A percentile compares a stretch with the other conserved stretches of the same genome.
Evolutionary conservation across 768 basidiomycete species (phyloP).

Genomic region (Hygrocybe punicea): DNA sequence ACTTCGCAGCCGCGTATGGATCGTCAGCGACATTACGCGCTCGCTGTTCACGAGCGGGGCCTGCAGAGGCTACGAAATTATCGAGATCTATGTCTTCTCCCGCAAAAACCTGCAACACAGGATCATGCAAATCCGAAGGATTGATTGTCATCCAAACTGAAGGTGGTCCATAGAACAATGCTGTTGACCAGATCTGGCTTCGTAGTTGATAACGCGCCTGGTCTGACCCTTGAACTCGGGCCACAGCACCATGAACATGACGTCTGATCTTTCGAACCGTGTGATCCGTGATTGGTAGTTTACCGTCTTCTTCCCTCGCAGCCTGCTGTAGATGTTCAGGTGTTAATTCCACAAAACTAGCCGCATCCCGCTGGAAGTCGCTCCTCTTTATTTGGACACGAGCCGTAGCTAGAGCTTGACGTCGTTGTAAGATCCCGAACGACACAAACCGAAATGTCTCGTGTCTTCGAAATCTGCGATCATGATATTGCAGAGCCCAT

Average conservation of each 20-base stretch:
- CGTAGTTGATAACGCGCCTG: slow-evolving; percentile 15
- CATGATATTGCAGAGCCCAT: too few relatives aligned
- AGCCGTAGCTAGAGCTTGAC: slow-evolving; percentile 29
- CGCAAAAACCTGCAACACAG: slow-evolving; percentile 38
- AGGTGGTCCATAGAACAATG: too few relatives aligned
- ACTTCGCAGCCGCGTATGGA: too few relatives aligned
- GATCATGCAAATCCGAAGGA: slow-evolving; percentile 40
- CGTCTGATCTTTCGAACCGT: slow-evolving; percentile 15
- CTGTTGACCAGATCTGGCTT: slow-evolving; percentile 34
- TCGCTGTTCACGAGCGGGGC: too few relatives aligned
- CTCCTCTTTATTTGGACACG: slow-evolving; percentile 34
- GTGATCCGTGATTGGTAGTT: slow-evolving; percentile 17
- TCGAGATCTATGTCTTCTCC: slow-evolving; percentile 42
- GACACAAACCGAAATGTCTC: slow-evolving; percentile 30
- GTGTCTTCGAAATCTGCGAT: too few relatives aligned
- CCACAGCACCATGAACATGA: slow-evolving; percentile 16
- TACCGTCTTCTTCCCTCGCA: slow-evolving; percentile 23
- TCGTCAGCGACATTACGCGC: too few relatives aligned
- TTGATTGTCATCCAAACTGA: too few relatives aligned
- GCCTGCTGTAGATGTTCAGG: slow-evolving; percentile 24
- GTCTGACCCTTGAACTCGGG: slow-evolving; percentile 25
- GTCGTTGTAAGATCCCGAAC: slow-evolving; percentile 30
- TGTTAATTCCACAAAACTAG: slow-evolving; percentile 18
- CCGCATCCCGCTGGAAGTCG: slow-evolving; percentile 20
- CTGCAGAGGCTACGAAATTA: too few relatives aligned